A percentile compares a stretch with the other conserved stretches of the same genome.
Conservation (phyloP, 306 rosid genomes). For the Gleditsia sinensis region DNA sequence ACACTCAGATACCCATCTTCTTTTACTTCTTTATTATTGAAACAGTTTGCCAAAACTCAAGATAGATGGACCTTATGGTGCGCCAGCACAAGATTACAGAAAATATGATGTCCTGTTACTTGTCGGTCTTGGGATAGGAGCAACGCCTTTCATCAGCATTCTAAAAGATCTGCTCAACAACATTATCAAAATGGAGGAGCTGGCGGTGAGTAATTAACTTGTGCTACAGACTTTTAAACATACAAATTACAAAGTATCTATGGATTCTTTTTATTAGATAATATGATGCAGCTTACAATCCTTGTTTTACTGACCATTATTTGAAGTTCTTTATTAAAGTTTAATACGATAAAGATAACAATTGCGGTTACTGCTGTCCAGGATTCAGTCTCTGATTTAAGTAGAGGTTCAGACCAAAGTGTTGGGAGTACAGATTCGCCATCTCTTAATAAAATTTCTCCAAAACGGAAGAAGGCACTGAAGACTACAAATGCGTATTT, state of each 20-base stretch:
- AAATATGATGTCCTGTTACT: conserved; percentile 93
- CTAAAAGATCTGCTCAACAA: conserved; percentile 90
- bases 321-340: conserved; percentile 11
- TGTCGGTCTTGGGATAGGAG: conserved; percentile 98
- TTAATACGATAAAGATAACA: conserved; percentile 6
- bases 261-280: neutral
- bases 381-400: conserved; percentile 69
- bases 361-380: conserved; percentile 38
- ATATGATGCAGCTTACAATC: neutral
- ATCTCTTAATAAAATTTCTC: conserved; percentile 53
- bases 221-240: conserved; percentile 1
- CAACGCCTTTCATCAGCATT: conserved; percentile 98
- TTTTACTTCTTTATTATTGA: conserved; percentile 7
- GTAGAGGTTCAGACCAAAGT: conserved; percentile 66
- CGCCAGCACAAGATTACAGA: conserved; percentile 91
- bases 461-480: conserved; percentile 66
- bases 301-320: neutral
- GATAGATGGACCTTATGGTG: conserved; percentile 98
- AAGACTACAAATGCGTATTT: conserved; percentile 96
- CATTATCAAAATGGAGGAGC: conserved; percentile 92
- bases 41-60: conserved; percentile 88
- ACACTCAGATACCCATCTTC: neutral
- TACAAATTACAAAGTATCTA: neutral
- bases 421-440: conserved; percentile 57
- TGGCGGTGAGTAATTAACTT: conserved; percentile 80